A percentile compares a stretch with the other conserved stretches of the same genome.
These are phyloP conservation scores for Plasmodium ovale DNA, from an alignment of 169 alveolate genomes.

Conservation along the genomic window DNA sequence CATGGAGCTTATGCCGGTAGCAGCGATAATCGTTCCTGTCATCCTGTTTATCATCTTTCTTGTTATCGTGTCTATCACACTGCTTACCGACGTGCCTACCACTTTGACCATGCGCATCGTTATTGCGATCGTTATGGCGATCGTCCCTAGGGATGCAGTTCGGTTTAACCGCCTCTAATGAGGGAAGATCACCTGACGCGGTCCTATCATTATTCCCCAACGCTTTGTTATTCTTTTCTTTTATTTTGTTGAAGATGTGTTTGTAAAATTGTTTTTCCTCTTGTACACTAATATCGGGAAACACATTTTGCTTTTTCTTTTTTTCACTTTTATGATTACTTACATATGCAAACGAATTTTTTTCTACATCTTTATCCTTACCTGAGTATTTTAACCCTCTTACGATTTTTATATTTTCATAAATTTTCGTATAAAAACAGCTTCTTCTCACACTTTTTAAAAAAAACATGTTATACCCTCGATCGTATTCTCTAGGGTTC, in stretches of 20 bases:
- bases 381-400: conserved; percentile 2
- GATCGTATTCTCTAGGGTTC: neutral
- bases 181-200: too few relatives aligned
- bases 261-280: conserved; percentile 46
- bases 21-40: neutral
- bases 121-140: too few relatives aligned
- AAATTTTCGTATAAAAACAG: conserved; percentile 61
- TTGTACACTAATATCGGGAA: neutral
- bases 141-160: too few relatives aligned
- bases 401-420: conserved; percentile 63
- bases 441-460: conserved; percentile 36
- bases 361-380: neutral
- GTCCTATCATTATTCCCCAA: neutral
- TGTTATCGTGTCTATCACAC: too few relatives aligned
- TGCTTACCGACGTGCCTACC: neutral
- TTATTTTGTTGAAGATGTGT: conserved; percentile 11
- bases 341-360: neutral
- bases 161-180: too few relatives aligned
- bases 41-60: neutral
- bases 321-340: neutral
- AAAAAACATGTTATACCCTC: conserved; percentile 35
- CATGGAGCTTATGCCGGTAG: too few relatives aligned
- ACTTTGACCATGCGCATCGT: neutral
- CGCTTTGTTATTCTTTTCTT: conserved; percentile 5
- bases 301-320: neutral